Conservation (phyloP, 139 green algal species). For the Limnomonas spitsbergensis region DNA sequence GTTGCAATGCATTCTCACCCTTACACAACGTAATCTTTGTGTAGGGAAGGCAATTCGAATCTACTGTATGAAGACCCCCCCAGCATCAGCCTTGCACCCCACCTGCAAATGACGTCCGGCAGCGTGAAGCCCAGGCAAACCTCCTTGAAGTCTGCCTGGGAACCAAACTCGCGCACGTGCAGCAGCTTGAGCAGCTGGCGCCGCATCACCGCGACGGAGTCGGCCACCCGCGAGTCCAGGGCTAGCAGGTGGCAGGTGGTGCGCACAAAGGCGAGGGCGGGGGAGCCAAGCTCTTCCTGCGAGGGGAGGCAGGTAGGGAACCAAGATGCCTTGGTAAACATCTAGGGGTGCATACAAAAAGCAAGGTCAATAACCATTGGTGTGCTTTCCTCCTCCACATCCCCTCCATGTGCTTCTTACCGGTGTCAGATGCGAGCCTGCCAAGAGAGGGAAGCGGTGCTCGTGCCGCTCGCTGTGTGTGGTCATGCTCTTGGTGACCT, state of each 20-base stretch:
- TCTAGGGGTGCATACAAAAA: too few species aligned
- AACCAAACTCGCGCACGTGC: conserved; percentile 78
- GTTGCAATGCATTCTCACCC: too few species aligned
- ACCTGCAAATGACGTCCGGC: conserved; percentile 80
- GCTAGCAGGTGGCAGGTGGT: conserved; percentile 68
- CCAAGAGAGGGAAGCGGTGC: conserved; percentile 73
- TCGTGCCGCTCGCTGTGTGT: conserved; percentile 38
- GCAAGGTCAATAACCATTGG: too few species aligned
- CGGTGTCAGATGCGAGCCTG: conserved; percentile 70
- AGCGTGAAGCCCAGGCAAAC: conserved; percentile 81
- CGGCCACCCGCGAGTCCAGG: conserved; percentile 61
- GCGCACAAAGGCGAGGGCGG: conserved; percentile 82
- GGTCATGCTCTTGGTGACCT: not conserved
- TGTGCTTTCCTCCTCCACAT: too few species aligned
- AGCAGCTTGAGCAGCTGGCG: conserved; percentile 79
- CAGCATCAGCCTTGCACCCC: too few species aligned
- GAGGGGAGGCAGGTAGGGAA: conserved; percentile 8
- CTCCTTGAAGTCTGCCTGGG: conserved; percentile 70
- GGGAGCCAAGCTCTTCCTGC: conserved; percentile 65
- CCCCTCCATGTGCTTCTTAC: too few species aligned
- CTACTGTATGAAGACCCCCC: too few species aligned
- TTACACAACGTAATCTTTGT: too few species aligned
- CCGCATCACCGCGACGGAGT: conserved; percentile 65
- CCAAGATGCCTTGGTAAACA: not conserved
- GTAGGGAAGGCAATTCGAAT: too few species aligned